Percentiles rank a stretch among this genome's conserved stretches.
Conservation (phyloP, 73 alveolate genomes). For the Symbiodinium natans region DNA sequence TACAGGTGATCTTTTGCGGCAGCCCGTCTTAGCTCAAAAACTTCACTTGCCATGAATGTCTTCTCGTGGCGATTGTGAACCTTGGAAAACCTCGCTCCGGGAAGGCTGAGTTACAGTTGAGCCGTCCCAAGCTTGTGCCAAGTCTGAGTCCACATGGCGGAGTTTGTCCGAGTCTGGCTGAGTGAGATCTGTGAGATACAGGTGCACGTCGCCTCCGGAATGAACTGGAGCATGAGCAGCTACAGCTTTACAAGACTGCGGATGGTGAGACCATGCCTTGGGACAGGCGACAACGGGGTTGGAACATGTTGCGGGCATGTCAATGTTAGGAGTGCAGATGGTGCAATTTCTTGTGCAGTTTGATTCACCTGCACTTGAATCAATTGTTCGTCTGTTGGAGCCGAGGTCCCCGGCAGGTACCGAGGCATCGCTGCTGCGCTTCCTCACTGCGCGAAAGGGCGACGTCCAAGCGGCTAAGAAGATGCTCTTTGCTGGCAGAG, state of each 20-base stretch:
- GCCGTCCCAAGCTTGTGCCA: neutral
- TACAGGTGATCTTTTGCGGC: too few species aligned
- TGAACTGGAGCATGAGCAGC: constrained; percentile 2
- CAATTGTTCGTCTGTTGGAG: too few species aligned
- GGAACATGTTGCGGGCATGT: neutral
- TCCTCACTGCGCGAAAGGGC: constrained; percentile 59
- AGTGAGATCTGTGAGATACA: neutral
- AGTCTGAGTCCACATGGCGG: too few species aligned
- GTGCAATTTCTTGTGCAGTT: neutral
- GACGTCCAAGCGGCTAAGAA: constrained; percentile 43
- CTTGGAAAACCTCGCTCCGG: neutral
- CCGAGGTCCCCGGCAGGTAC: constrained; percentile 52
- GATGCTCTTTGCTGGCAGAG: neutral
- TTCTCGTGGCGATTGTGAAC: neutral
- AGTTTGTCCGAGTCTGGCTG: too few species aligned
- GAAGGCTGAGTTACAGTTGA: neutral
- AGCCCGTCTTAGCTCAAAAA: neutral
- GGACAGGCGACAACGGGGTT: neutral
- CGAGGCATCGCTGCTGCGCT: constrained; percentile 31
- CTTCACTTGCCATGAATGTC: neutral
- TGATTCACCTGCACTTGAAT: too few species aligned
- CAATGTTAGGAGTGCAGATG: neutral
- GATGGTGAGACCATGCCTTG: constrained; percentile 52
- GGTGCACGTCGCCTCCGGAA: constrained; percentile 4
- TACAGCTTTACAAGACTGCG: constrained; percentile 32